Base-by-base conservation (phyloP, 2,329 filamentous ascomycete genomes). In the Ophidiomyces ophidiicola region DNA sequence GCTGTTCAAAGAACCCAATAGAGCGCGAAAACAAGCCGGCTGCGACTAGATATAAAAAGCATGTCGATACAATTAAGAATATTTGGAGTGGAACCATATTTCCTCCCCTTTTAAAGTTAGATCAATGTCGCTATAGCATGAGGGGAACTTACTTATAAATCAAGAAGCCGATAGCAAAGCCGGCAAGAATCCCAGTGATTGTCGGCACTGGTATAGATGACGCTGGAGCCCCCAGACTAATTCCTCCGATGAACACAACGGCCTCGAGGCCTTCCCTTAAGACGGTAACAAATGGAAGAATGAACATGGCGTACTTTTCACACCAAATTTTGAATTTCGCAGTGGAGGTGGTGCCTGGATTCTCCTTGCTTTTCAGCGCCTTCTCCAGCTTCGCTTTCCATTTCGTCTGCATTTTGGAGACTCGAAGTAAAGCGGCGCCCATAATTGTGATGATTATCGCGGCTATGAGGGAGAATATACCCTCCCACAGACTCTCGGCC, bases 381-480 rank as follows among this genome's bases (percentile, higher is more conserved):
- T 38, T 43, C 18, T 29, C 30, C 11, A 43, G 12, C 15, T 39
- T 43, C 12, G 31, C n/a, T 15, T 32, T 17, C 41, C 41, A 43
- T 33, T 43, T 43, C 17, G 17, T 33, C 24, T 43, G 41, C 29
- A 43, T 32, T 23, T 43, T 43, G 14, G 41, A 43, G 15, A 43
- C 29, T 12, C 41, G 41, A 7, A 43, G 41, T 14, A 43, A 19
- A 12, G 41, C 41, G 21, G 41, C 41, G 5, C 41, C 41, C 41
- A 43, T 43, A 11, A 43, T 30, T n/a, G 41, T 43, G 30, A 43
- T 39, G 28, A 43, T 43, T 10, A 43, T 32, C 10, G 41, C 25
- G 3, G 41, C 41, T n/a, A 43, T 30, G n/a, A 43, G 11, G 19
- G 41, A 32, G 29, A 43, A 43, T 14, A 39, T 15, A 11, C 41